Evolutionary conservation across 306 rosid species (phyloP).

Genomic region (Fagus crenata): DNA sequence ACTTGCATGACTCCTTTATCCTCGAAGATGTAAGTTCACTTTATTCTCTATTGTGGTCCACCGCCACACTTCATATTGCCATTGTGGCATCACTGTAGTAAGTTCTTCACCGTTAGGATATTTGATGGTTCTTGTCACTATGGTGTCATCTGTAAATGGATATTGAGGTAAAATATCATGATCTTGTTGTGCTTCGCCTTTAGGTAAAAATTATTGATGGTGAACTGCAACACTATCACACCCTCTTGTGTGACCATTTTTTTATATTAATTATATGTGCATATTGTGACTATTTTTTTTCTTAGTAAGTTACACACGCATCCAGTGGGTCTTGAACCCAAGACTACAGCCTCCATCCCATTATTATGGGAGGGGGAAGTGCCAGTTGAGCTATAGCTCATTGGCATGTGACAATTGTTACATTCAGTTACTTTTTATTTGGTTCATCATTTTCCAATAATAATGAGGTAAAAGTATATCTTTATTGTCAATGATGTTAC

Average conservation of each 20-base stretch:
- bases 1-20: constrained; percentile 98
- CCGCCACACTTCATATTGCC: neutral
- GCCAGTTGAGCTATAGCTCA: too few relatives aligned
- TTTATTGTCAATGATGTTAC: too few relatives aligned
- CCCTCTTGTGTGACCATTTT: too few relatives aligned
- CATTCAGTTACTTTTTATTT: too few relatives aligned
- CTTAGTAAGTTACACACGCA: too few relatives aligned
- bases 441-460: too few relatives aligned
- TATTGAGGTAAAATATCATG: neutral
- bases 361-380: too few relatives aligned
- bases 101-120: neutral
- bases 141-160: neutral
- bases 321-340: too few relatives aligned
- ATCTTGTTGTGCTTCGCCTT: neutral
- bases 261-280: neutral
- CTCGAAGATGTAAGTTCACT: constrained; percentile 71
- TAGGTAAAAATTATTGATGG: neutral
- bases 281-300: neutral
- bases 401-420: too few relatives aligned
- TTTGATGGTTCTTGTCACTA: neutral
- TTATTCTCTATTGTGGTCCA: neutral
- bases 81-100: neutral
- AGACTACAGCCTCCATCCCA: too few relatives aligned
- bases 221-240: neutral
- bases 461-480: too few relatives aligned